phyloP scores from a whole-genome alignment of 2,329 filamentous ascomycete species.

The Nigrospora oryzae region DNA sequence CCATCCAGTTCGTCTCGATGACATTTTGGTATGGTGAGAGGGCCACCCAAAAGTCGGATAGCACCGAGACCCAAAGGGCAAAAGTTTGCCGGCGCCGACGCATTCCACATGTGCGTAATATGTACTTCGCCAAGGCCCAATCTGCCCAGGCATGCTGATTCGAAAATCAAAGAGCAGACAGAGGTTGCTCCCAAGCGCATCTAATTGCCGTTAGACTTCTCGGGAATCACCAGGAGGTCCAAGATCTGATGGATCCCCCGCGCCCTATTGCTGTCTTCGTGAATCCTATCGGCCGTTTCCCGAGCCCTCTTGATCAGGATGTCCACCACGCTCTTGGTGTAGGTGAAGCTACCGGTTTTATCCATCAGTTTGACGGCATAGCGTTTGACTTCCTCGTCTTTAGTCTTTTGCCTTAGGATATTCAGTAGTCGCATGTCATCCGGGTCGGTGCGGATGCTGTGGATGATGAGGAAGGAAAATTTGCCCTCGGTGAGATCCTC shows the following conservation, averaged over 20 bases:
- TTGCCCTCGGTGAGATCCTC: constrained; percentile 96
- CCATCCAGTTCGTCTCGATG: too few species aligned
- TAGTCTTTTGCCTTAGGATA: constrained; percentile 84
- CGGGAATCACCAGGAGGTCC: constrained; percentile 47
- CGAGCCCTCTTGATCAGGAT: constrained; percentile 58
- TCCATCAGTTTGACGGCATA: constrained; percentile 93
- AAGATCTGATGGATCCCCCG: constrained; percentile 57
- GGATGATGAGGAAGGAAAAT: constrained; percentile 93
- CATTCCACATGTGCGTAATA: too few species aligned
- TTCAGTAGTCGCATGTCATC: constrained; percentile 75
- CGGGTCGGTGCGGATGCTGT: constrained; percentile 74
- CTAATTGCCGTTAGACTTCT: background rate
- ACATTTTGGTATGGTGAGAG: too few species aligned
- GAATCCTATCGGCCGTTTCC: constrained; percentile 54
- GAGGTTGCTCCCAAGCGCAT: too few species aligned
- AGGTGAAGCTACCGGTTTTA: constrained; percentile 78
- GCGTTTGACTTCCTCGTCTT: constrained; percentile 77
- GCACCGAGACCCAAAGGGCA: too few species aligned
- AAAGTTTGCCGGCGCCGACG: too few species aligned
- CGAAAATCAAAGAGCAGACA: too few species aligned
- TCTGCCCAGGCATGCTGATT: too few species aligned
- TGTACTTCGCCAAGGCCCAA: too few species aligned
- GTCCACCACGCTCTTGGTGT: constrained; percentile 61
- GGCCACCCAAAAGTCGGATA: too few species aligned
- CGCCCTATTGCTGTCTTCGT: constrained; percentile 48